A percentile compares a stretch with the other conserved stretches of the same genome.
Conservation (phyloP, 1,139 yeast genomes). For the Suhomyces panamericanus region DNA sequence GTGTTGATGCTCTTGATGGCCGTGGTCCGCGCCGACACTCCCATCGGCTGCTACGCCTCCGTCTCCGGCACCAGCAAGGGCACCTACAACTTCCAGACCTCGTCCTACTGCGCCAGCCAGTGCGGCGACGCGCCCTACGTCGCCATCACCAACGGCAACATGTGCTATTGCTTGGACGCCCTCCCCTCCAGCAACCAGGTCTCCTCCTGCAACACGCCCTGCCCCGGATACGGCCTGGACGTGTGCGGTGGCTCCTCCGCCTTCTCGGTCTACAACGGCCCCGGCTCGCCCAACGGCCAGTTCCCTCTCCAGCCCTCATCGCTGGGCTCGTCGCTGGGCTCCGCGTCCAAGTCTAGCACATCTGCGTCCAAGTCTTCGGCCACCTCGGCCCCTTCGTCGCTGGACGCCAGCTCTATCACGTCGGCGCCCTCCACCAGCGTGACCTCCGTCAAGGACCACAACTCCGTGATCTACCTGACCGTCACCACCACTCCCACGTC, state of each 20-base stretch:
- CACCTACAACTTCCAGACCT: conserved; percentile 47
- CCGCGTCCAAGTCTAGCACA: conserved; percentile 19
- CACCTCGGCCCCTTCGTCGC: conserved; percentile 3
- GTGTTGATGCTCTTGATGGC: conserved; percentile 2
- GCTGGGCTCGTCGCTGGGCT: no score
- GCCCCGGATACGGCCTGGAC: conserved; percentile 53
- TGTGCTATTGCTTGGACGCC: conserved; percentile 65
- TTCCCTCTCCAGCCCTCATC: conserved; percentile 10
- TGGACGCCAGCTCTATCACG: background rate
- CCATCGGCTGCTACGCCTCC: conserved; percentile 36
- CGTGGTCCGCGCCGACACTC: conserved; percentile 7
- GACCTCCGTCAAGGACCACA: conserved; percentile 11
- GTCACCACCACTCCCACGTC: conserved; percentile 19
- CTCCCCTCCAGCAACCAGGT: conserved; percentile 44
- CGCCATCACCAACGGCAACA: conserved; percentile 57
- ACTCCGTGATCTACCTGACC: conserved; percentile 16
- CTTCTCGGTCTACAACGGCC: conserved; percentile 42
- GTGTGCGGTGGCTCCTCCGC: conserved; percentile 58
- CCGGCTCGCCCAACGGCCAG: conserved; percentile 16
- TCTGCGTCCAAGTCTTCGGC: conserved; percentile 17
- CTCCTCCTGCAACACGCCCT: conserved; percentile 44
- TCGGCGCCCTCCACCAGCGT: conserved; percentile 6
- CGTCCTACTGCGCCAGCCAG: conserved; percentile 44
- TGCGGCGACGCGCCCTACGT: conserved; percentile 56
- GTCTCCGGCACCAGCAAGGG: conserved; percentile 36